Evolutionary conservation across 1,139 yeast genomes (phyloP), one percentile per base, ranked within the genome.

Genomic region (Sugiyamaella xylanicola): DNA sequence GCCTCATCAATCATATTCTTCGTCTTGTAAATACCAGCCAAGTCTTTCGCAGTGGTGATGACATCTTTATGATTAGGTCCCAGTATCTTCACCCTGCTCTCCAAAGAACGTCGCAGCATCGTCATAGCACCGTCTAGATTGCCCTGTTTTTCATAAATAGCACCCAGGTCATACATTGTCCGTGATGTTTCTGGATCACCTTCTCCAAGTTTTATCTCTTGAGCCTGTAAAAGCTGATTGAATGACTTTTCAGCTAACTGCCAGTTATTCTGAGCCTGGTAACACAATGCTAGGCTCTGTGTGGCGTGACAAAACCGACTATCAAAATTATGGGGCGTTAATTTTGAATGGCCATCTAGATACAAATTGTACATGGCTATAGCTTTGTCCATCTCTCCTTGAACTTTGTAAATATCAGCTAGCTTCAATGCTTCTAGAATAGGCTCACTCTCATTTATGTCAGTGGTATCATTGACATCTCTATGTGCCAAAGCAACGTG

Each of bases 361-460:
- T 46, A 46, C 13, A 36, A 22, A 11, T 36, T 46, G 32, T 46
- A 46, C 50, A 46, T 46, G 15, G 50, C 50, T n/a, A 46, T 36
- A 3, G 50, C 50, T 20, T 46, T 35, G 20, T 46, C 43, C 2
- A 21, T 9, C 20, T 46, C 50, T 5, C 50, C 50, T 11, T 46
- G 50, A 7, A 3, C 17, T 5, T 20, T 21, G 25, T 46, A 46
- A 20, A 46, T 46, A 13, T 46, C 50, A 4, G 50, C 50, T 3
- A 46, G 29, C 22, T 46, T 37, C n/a, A 46, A 43, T 21, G 50
- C 50, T 15, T 46, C 50, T 3, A 36, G 43, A 11, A 46, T 36
- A 15, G 42, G 16, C n/a, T 35, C 47, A 19, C 20, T 43, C 17
- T 49, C 42, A 22, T 49, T 40, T 22, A 39, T 11, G 4, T 49